Percentiles rank a stretch among this genome's conserved stretches.
These are phyloP conservation scores for Carex scoparia DNA, from an alignment of 176 grass and related monocot species.

Conservation along the genomic window DNA sequence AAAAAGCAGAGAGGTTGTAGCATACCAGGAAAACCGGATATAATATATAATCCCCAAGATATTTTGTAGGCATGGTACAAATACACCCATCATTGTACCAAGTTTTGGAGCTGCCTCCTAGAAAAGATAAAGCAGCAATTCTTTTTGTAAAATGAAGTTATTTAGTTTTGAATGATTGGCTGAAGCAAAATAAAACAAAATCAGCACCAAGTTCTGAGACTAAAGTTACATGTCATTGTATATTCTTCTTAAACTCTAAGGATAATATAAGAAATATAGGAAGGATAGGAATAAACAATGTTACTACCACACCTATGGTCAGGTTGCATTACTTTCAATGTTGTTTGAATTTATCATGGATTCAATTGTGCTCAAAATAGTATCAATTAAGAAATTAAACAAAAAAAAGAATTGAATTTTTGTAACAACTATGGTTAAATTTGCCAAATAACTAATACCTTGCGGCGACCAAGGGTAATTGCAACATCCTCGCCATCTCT, in stretches of 20 bases:
- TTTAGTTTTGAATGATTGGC: background rate
- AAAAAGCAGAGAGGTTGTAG: slow-evolving; percentile 22
- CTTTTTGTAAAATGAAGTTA: background rate
- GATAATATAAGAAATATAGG: background rate
- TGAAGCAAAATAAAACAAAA: background rate
- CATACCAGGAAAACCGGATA: slow-evolving; percentile 97
- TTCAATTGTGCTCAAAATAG: background rate
- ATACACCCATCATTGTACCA: slow-evolving; percentile 96
- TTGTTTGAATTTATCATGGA: background rate
- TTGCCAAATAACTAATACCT: slow-evolving; percentile 45
- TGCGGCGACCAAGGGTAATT: slow-evolving; percentile 65
- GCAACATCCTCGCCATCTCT: slow-evolving; percentile 91
- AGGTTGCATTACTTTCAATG: background rate
- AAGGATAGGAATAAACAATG: background rate
- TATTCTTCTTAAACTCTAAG: background rate
- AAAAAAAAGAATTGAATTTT: background rate
- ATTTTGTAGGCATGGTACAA: slow-evolving; percentile 98
- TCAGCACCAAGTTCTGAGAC: background rate
- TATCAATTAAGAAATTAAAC: background rate
- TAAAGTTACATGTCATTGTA: background rate
- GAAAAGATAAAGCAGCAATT: slow-evolving; percentile 2
- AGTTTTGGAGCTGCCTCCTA: slow-evolving; percentile 71
- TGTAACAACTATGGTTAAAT: background rate
- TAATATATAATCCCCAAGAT: slow-evolving; percentile 99
- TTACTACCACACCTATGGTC: background rate